Evolutionary conservation across 2,329 filamentous ascomycete genomes (phyloP), one percentile per base, ranked within the genome.

Genomic region (Aspergillus sp.): DNA sequence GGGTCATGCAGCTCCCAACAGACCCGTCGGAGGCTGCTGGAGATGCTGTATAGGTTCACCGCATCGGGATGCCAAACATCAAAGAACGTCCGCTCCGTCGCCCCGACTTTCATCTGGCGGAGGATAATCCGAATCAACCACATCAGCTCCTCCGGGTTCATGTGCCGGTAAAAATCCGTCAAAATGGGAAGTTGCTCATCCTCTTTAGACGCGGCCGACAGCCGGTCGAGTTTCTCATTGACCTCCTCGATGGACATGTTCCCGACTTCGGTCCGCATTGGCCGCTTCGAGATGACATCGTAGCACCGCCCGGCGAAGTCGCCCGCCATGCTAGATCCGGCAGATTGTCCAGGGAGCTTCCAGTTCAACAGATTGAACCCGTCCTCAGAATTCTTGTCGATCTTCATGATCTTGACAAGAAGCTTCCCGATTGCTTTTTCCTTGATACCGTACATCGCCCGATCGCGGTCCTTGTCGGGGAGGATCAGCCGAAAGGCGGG

Each of bases 101-200:
- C 91, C 13, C 83, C 81, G 47, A 85, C 78, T 64, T 85, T 87
- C 83, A 87, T 87, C 62, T 86, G 89, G 55, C 89, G 89, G 24
- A 97, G 77, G 44, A 99, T 87, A 63, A 99, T 96, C 13, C 93
- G 87, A 56, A 99, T 90, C 50, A 97, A 77, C 94, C 94, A 99
- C 76, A 89, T 87, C 60, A 99, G 75, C 73, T 99, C 94, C 58
- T 95, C 89, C 0, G 94, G 83, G 61, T 95, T 95, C 94, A 97
- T 97, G 20, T 83, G 82, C 43, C 85, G 82, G 71, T 97, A 97
- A 66, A 97, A 95, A 4, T 85, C 81, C 57, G 88, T 82, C 60
- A 97, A 83, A 32, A 99, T 87, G 0, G 85, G 85, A 38, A 90
- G 68, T 62, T 97, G 93, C 56, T 93, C 83, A n/a, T 88, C 82